Evolutionary conservation across 306 rosid genomes (phyloP).

Genomic region (Cucumis cinereus): DNA sequence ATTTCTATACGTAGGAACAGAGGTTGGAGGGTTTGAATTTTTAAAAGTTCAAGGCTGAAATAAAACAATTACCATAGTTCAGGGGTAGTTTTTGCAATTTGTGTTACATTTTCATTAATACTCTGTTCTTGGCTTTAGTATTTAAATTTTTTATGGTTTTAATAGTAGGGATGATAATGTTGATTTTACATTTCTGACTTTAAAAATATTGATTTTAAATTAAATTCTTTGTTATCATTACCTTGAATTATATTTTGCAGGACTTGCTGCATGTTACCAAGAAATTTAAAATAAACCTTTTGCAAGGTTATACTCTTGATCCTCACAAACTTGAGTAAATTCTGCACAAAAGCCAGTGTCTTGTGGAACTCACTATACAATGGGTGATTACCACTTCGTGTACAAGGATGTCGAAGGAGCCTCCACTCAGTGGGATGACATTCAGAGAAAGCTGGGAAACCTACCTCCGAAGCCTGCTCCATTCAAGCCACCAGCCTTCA

Average conservation of each 20-base stretch:
- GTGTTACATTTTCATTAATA: neutral
- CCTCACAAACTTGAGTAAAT: neutral
- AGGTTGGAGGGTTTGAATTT: neutral
- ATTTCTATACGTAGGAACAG: neutral
- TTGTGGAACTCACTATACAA: conserved; percentile 3
- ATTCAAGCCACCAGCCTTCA: conserved; percentile 71
- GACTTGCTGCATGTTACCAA: neutral
- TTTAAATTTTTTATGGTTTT: neutral
- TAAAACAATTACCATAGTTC: neutral
- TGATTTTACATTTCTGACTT: neutral
- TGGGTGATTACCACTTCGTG: conserved; percentile 81
- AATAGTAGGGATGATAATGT: neutral
- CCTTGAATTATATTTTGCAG: neutral
- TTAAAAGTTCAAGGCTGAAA: neutral
- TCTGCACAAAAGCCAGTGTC: neutral
- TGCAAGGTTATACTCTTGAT: neutral
- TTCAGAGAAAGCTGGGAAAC: conserved; percentile 78
- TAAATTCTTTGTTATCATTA: neutral
- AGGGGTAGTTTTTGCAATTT: neutral
- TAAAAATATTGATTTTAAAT: neutral
- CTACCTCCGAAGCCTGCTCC: conserved; percentile 60
- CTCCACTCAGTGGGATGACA: conserved; percentile 92
- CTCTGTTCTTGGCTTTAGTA: neutral
- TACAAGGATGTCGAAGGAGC: conserved; percentile 88
- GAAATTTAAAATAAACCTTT: neutral